These are phyloP conservation scores for Aspergillus pseudoviridinutans DNA, from an alignment of 2,329 filamentous ascomycete species.

Conservation along the genomic window DNA sequence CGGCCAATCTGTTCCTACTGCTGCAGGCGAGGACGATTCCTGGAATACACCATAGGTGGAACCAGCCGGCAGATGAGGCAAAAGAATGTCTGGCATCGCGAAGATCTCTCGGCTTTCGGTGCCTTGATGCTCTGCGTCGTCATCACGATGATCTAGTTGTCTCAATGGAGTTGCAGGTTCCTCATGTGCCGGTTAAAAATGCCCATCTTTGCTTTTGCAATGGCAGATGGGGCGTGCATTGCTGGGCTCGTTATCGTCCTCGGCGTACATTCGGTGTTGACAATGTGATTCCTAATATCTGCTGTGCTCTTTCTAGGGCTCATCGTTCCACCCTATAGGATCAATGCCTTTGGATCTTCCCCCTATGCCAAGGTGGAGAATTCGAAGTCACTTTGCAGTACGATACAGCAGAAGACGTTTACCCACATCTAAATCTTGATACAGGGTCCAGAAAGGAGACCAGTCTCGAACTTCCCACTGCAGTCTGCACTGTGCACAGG, in stretches of 20 bases:
- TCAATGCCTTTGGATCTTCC: too few species aligned
- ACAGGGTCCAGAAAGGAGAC: background rate
- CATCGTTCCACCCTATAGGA: too few species aligned
- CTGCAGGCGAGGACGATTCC: too few species aligned
- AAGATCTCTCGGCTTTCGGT: background rate
- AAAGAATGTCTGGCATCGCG: background rate
- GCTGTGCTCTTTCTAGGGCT: too few species aligned
- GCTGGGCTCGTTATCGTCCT: background rate
- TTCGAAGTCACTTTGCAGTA: background rate
- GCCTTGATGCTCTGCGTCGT: too few species aligned
- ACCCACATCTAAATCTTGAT: background rate
- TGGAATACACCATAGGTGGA: too few species aligned
- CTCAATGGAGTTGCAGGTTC: background rate
- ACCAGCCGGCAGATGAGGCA: background rate
- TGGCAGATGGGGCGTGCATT: too few species aligned
- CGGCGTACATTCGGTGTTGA: background rate
- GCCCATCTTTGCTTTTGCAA: background rate
- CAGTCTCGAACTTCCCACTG: background rate
- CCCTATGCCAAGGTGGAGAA: background rate
- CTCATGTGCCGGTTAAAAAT: background rate
- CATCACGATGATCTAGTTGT: too few species aligned
- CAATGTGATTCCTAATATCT: background rate
- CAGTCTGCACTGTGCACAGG: background rate
- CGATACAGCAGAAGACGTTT: background rate
- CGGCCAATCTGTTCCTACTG: too few species aligned